Conservation (phyloP, 768 basidiomycete species). For the Lyophyllum shimeji region DNA sequence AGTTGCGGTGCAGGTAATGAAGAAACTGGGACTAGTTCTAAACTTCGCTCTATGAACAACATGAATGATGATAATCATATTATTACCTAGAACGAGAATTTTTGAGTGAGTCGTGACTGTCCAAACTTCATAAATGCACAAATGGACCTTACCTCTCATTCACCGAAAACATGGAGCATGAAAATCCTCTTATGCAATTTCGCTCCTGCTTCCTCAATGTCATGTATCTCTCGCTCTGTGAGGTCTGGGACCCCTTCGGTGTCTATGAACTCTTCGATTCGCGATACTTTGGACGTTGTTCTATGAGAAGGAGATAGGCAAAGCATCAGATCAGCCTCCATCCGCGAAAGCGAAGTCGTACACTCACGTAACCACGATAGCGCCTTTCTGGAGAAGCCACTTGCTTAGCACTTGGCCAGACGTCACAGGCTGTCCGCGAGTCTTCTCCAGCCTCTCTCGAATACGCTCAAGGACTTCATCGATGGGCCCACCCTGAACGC, state of each 20-base stretch:
- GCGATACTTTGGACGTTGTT: conserved; percentile 46
- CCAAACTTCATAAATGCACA: too few relatives aligned
- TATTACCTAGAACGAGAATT: too few relatives aligned
- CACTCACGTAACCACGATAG: conserved; percentile 64
- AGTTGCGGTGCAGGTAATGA: too few relatives aligned
- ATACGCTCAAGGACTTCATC: conserved; percentile 53
- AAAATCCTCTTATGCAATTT: conserved; percentile 44
- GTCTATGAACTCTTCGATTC: conserved; percentile 45
- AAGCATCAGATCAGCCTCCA: neutral
- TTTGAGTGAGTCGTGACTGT: too few relatives aligned
- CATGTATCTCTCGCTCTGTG: conserved; percentile 55
- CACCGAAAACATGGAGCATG: conserved; percentile 38
- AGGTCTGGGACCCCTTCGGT: conserved; percentile 47
- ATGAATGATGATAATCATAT: too few relatives aligned
- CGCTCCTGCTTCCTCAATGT: conserved; percentile 57
- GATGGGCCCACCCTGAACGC: conserved; percentile 54
- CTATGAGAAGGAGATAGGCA: conserved; percentile 23
- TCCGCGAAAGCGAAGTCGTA: neutral
- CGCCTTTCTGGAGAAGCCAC: conserved; percentile 65
- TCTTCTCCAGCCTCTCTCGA: conserved; percentile 47
- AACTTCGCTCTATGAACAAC: too few relatives aligned
- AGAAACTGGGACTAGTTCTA: too few relatives aligned
- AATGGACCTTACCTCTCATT: conserved; percentile 17
- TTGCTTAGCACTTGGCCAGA: conserved; percentile 65
- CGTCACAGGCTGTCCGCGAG: conserved; percentile 41